A percentile compares a stretch with the other conserved stretches of the same genome.
Conservation (phyloP, 2,329 filamentous ascomycete species). For the Polytolypa hystricis region DNA sequence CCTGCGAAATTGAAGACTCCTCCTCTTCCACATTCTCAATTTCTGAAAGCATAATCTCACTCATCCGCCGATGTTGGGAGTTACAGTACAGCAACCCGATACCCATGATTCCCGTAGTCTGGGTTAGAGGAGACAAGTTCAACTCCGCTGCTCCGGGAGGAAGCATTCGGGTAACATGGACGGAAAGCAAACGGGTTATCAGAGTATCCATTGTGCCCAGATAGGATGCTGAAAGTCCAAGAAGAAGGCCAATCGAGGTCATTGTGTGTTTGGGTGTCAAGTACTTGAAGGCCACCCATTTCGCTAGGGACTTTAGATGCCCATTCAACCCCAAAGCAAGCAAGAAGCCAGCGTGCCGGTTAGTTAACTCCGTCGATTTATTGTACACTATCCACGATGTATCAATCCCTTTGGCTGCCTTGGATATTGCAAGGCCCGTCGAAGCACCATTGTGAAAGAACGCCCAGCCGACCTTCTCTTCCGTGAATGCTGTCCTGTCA, state of each 20-base stretch:
- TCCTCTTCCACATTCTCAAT: slow-evolving; percentile 80
- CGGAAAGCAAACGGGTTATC: slow-evolving; percentile 83
- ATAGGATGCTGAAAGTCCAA: slow-evolving; percentile 87
- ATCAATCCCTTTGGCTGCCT: slow-evolving; percentile 82
- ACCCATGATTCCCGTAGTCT: slow-evolving; percentile 94
- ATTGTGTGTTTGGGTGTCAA: slow-evolving; percentile 98
- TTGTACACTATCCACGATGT: slow-evolving; percentile 99
- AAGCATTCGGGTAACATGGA: slow-evolving; percentile 91
- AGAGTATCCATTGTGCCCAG: slow-evolving; percentile 95
- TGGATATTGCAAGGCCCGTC: slow-evolving; percentile 84
- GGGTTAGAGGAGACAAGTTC: slow-evolving; percentile 83
- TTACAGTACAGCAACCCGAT: slow-evolving; percentile 90
- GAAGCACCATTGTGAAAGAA: slow-evolving; percentile 96
- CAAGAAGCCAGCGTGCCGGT: slow-evolving; percentile 90
- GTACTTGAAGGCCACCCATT: slow-evolving; percentile 99
- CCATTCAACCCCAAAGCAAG: slow-evolving; percentile 87
- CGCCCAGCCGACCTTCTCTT: slow-evolving; percentile 96
- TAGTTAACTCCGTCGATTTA: slow-evolving; percentile 83
- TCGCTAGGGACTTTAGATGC: slow-evolving; percentile 84
- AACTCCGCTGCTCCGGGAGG: slow-evolving; percentile 86
- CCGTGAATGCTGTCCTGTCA: slow-evolving; percentile 74
- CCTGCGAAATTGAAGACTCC: slow-evolving; percentile 55
- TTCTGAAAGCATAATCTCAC: slow-evolving; percentile 96
- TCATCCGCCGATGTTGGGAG: slow-evolving; percentile 96
- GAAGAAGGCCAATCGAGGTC: slow-evolving; percentile 91